Evolutionary conservation across 2,329 filamentous ascomycete species (phyloP), one percentile per base, ranked within the genome.

Genomic region (Penicillium aurantiogriseum): DNA sequence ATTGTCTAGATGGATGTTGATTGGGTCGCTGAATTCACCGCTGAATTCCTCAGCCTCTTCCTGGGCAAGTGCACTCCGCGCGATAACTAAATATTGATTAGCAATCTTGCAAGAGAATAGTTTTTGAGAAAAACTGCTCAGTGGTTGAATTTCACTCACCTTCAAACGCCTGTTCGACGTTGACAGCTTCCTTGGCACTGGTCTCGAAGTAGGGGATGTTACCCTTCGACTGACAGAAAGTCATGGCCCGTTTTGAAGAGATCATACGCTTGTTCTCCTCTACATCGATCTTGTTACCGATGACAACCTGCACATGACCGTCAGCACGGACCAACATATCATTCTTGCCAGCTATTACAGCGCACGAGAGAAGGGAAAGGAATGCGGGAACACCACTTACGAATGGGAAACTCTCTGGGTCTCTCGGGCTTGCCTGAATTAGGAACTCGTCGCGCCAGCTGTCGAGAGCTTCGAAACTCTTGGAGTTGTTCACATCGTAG

Each of bases 201-300:
- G 94, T 99, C 85, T 99, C 94, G 71, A 99, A 99, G 78, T 99
- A 99, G 19, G 94, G 94, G 64, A 99, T 97, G 59, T 91, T 91
- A 47, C 93, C 93, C 79, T 97, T 97, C 56, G 91, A 95, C 77
- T 97, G 92, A 77, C 94, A 99, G 76, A 97, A 99, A 15, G 93
- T 92, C 86, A 93, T 92, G 58, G 94, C 94, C 63, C 94, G 86
- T 84, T 97, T 97, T 70, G 89, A 92, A 31, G 91, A 96, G 69
- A 99, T 95, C 82, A 94, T 91, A 75, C 94, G 85, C 83, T 97
- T 97, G 82, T 89, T 96, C 79, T 97, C 94, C 75, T 97, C 94
- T 45, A 97, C 88, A 80, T 99, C 94, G 69, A 99, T 96, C 84
- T 99, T 99, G 84, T 99, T 99, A 57, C 94, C 94, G 58, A 99